Base-by-base conservation (phyloP, 257 asterid genomes). In the Perilla frutescens region DNA sequence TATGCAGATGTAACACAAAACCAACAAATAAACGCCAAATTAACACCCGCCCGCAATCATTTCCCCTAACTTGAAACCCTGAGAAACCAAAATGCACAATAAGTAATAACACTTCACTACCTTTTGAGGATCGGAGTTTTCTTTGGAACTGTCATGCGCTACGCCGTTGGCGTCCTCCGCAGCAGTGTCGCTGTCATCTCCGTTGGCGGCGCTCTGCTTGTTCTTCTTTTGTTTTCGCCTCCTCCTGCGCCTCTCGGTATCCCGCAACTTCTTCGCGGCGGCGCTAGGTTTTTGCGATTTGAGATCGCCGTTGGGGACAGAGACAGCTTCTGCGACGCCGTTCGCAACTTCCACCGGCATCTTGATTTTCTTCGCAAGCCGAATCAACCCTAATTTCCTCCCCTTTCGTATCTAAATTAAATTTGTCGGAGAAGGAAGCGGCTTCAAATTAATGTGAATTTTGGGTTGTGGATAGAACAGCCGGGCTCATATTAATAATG, bases 221-320 rank as follows among this genome's bases (percentile, higher is more conserved):
- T 85, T 88, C 89, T 91, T 93, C 92, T 94, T 94, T 91, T 88
- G 96, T 72, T 94, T 94, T 76, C 98, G 90, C 74, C 97, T 84
- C 87, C 98, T 89, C 81, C 97, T 81, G 61, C 97, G 93, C 10
- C 91, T 83, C 70, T 91, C 96, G 60, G 56, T 80, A 70, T 87
- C 98, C 64, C 86, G 83, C 65, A 86, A 86, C 79, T 91, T 89
- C 88, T 85, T 87, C 53, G 71, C 77, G 62, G 79, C 78, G 51
- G 70, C 77, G 70, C 57, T 82, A 68, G 82, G 83, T 83, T 80
- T 82, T 65, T 79, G 80, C 10, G 85, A 53, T 68, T 81, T 87
- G 82, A 85, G 76, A 79, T 82, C 85, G 40, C 85, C 84, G 68
- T 68, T 77, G 13, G 81, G 71, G 32, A 55, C 64, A 45, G 83